Percentiles rank a stretch among this genome's conserved stretches.
These are phyloP conservation scores for Rosa rugosa DNA, from an alignment of 306 rosid genomes.

Conservation along the genomic window DNA sequence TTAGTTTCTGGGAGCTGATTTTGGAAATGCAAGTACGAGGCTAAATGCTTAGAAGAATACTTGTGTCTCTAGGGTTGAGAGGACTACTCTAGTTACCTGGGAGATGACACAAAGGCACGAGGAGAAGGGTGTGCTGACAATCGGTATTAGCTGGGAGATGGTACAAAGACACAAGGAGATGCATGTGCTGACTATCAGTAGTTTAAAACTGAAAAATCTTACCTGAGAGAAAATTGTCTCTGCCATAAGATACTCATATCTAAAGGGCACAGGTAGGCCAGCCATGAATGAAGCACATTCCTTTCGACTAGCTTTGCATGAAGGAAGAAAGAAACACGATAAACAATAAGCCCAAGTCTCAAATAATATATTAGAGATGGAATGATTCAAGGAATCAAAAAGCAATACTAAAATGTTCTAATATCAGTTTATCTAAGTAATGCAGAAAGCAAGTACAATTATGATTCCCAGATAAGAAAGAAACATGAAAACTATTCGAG, in stretches of 20 bases:
- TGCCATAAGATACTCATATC: constrained; percentile 98
- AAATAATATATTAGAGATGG: not conserved
- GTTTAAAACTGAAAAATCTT: constrained; percentile 4
- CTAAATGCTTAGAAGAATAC: not conserved
- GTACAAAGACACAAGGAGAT: not conserved
- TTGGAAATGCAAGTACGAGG: not conserved
- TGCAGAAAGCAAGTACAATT: not conserved
- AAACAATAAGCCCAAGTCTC: constrained; percentile 34
- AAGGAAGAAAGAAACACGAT: constrained; percentile 46
- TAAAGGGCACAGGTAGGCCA: constrained; percentile 90
- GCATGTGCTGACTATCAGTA: not conserved
- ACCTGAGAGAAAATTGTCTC: constrained; percentile 99
- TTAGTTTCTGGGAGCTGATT: not conserved
- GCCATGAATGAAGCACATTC: constrained; percentile 98
- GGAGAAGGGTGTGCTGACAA: not conserved
- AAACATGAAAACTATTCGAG: not conserved
- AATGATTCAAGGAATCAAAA: not conserved
- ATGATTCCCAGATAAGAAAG: not conserved
- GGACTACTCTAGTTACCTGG: not conserved
- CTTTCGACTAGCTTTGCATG: constrained; percentile 98
- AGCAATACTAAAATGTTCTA: not conserved
- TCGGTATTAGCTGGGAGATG: not conserved
- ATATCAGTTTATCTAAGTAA: not conserved
- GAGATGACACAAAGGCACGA: not conserved
- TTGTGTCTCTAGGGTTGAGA: not conserved